Conservation (phyloP, 139 green algal species). For the Chlamydomonas sp. region DNA sequence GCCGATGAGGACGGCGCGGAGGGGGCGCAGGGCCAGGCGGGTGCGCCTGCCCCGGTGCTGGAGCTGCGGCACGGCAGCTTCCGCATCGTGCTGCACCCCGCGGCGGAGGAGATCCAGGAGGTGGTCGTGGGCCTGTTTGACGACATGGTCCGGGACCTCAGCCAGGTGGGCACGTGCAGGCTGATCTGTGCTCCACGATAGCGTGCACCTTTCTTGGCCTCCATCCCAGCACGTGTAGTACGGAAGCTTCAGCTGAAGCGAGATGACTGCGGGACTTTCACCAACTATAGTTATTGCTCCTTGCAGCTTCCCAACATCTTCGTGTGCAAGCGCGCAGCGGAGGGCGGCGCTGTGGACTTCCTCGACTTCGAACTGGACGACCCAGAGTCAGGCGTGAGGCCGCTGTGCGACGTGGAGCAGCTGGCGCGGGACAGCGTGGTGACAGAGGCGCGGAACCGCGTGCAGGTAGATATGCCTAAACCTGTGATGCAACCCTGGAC, state of each 20-base stretch:
- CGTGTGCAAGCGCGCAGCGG: not conserved
- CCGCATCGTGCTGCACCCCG: slow-evolving; percentile 14
- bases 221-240: too few species aligned
- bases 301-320: slow-evolving; percentile 34
- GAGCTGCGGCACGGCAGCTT: slow-evolving; percentile 5
- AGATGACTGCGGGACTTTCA: not conserved
- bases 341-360: not conserved
- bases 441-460: slow-evolving; percentile 9
- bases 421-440: not conserved
- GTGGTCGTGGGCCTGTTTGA: slow-evolving; percentile 39
- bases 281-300: not conserved
- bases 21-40: not conserved
- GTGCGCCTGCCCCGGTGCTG: not conserved
- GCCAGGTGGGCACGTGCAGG: slow-evolving; percentile 35
- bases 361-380: not conserved
- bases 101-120: slow-evolving; percentile 28
- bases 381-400: not conserved
- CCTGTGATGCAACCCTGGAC: too few species aligned
- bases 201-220: too few species aligned
- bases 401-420: not conserved
- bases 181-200: not conserved
- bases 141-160: slow-evolving; percentile 53
- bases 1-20: not conserved
- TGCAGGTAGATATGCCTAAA: not conserved
- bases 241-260: too few species aligned